Evolutionary conservation across 2,329 filamentous ascomycete genomes (phyloP).

Genomic region (Fusarium mundagurra): DNA sequence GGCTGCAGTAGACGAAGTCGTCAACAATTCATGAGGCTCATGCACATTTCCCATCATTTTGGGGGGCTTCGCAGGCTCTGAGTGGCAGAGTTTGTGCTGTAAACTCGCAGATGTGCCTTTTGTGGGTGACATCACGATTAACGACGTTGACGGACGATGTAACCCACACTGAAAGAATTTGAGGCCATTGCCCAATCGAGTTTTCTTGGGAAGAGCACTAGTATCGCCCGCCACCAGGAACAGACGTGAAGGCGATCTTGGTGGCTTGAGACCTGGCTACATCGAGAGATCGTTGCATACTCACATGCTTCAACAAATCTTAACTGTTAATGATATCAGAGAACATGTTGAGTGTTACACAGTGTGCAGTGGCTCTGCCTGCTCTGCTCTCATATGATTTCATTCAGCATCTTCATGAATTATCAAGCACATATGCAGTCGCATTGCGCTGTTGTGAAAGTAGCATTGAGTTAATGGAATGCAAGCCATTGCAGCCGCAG

Average conservation of each 20-base stretch:
- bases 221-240: constrained; percentile 35
- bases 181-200: constrained; percentile 29
- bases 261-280: constrained; percentile 10
- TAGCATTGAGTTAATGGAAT: constrained; percentile 4
- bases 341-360: constrained; percentile 7
- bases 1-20: not conserved
- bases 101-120: constrained; percentile 1
- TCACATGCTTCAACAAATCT: constrained; percentile 11
- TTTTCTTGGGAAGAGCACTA: not conserved
- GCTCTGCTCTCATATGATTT: not conserved
- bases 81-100: not conserved
- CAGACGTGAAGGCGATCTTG: constrained; percentile 11
- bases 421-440: not conserved
- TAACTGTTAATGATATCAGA: not conserved
- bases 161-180: constrained; percentile 25
- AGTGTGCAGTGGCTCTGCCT: not conserved
- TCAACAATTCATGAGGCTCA: constrained; percentile 32
- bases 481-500: constrained; percentile 14
- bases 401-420: not conserved
- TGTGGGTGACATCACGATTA: constrained; percentile 28
- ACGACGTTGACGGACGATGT: constrained; percentile 21
- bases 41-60: constrained; percentile 24
- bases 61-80: not conserved
- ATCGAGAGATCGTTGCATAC: constrained; percentile 14
- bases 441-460: not conserved